Percentiles rank a stretch among this genome's conserved stretches.
phyloP scores from a whole-genome alignment of 2,329 filamentous ascomycete species.

The Alternaria sp. region DNA sequence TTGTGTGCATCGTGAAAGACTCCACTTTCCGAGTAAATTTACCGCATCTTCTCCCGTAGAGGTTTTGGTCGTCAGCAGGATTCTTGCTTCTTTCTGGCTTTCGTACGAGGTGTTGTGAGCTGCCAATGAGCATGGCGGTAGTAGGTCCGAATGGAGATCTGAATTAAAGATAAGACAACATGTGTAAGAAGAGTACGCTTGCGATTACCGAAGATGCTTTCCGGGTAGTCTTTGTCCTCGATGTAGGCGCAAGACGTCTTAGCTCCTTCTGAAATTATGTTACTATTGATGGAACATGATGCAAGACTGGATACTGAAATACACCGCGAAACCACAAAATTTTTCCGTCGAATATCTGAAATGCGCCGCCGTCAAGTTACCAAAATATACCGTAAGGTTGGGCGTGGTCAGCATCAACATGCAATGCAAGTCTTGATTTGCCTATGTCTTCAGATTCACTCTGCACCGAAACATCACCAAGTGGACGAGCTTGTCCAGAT shows the following conservation, averaged over 20 bases:
- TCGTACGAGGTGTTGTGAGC: not conserved
- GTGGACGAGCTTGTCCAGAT: not conserved
- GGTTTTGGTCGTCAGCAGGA: not conserved
- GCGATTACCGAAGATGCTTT: not conserved
- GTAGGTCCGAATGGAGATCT: not conserved
- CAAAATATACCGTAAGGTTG: not conserved
- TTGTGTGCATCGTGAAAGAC: slow-evolving; percentile 1
- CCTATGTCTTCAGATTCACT: not conserved
- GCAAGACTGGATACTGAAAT: not conserved
- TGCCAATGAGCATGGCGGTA: not conserved
- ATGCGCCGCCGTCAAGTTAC: not conserved
- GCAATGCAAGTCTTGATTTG: too few relatives aligned
- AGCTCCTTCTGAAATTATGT: not conserved
- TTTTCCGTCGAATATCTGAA: not conserved
- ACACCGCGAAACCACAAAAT: not conserved
- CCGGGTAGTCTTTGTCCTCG: not conserved
- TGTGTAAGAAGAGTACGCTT: slow-evolving; percentile 1
- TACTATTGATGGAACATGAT: not conserved
- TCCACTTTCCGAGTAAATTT: slow-evolving; percentile 13
- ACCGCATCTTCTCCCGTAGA: slow-evolving; percentile 15
- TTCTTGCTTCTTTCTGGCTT: not conserved
- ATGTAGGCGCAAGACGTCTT: not conserved
- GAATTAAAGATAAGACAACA: not conserved
- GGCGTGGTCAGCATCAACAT: not conserved
- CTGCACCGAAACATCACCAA: not conserved